These are phyloP conservation scores for Yamadazyma songkhlaensis DNA, from an alignment of 1,139 yeast genomes.

Conservation along the genomic window DNA sequence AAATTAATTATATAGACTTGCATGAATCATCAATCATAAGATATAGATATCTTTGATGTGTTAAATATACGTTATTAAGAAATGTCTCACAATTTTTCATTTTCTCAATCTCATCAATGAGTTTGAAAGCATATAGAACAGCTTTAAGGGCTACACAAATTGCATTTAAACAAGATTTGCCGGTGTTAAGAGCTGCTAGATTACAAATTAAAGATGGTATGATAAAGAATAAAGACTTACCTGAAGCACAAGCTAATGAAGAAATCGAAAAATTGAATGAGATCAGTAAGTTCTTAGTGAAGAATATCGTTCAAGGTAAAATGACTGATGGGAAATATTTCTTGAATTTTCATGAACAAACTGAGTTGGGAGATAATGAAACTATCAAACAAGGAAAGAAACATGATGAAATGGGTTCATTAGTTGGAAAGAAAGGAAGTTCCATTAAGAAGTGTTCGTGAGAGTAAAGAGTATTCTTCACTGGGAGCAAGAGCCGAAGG, in stretches of 20 bases:
- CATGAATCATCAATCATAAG: constrained; percentile 5
- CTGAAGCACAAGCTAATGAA: constrained; percentile 40
- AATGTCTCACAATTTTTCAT: background rate
- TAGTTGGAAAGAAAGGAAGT: constrained; percentile 36
- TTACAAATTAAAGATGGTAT: constrained; percentile 62
- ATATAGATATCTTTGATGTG: background rate
- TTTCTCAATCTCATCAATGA: background rate
- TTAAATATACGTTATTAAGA: background rate
- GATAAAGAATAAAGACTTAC: constrained; percentile 27
- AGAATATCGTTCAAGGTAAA: constrained; percentile 83
- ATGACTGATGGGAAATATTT: constrained; percentile 46
- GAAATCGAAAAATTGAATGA: constrained; percentile 65
- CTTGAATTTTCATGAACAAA: constrained; percentile 72
- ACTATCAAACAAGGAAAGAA: constrained; percentile 35
- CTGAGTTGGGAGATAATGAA: constrained; percentile 90
- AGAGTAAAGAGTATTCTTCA: background rate
- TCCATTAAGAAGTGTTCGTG: constrained; percentile 12
- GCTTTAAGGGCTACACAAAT: constrained; percentile 69
- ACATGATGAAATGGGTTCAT: constrained; percentile 35
- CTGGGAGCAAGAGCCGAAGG: too few relatives aligned
- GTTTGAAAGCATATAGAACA: constrained; percentile 54
- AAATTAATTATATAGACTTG: constrained; percentile 32
- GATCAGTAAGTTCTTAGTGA: constrained; percentile 62
- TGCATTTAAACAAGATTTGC: constrained; percentile 60
- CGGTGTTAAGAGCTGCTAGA: constrained; percentile 62